phyloP scores from a whole-genome alignment of 2,329 filamentous ascomycete species.

The Fusarium penzigii region DNA sequence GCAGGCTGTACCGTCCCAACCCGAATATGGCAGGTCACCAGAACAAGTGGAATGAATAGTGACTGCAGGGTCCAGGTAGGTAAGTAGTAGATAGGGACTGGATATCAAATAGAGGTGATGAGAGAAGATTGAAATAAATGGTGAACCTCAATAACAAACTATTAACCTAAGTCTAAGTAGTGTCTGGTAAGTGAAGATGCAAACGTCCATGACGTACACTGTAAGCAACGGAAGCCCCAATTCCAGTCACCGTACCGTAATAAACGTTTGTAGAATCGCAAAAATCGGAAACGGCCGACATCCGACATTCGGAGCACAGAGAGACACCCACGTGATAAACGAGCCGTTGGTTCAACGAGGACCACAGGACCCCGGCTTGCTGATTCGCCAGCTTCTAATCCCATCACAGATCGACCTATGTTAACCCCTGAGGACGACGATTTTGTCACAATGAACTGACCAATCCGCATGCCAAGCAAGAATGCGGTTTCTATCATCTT shows the following conservation, averaged over 20 bases:
- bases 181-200: no score
- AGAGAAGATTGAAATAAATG: not conserved
- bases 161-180: no score
- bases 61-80: no score
- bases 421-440: not conserved
- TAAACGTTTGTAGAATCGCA: not conserved
- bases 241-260: not conserved
- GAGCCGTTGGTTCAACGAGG: not conserved
- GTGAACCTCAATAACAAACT: not conserved
- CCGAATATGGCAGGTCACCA: constrained; percentile 23
- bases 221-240: not conserved
- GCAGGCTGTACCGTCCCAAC: constrained; percentile 6
- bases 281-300: not conserved
- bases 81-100: not conserved
- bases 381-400: not conserved
- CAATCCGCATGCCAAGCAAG: not conserved
- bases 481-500: not conserved
- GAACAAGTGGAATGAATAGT: constrained; percentile 9
- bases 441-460: not conserved
- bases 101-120: not conserved
- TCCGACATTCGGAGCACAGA: no score
- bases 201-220: not conserved
- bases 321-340: not conserved
- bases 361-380: not conserved
- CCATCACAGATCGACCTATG: no score